Evolutionary conservation across 257 asterid species (phyloP), one percentile per base, ranked within the genome.

Genomic region (Nicotiana knightiana): DNA sequence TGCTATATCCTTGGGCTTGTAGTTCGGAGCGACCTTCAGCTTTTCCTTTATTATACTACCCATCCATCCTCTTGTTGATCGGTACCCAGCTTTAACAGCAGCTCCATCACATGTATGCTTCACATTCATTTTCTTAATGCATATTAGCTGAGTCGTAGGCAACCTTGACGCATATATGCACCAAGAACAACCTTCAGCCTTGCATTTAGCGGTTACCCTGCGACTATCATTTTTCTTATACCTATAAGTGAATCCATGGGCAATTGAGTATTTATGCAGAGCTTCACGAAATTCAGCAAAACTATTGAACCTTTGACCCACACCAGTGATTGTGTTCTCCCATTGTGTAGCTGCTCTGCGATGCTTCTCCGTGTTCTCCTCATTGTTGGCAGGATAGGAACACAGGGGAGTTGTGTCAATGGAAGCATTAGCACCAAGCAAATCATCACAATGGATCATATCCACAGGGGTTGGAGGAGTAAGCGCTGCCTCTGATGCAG

Each of bases 211-310:
- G 82, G 98, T 93, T 81, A 96, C 99, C 28, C 99, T 95, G 87
- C 92, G 97, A 85, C 98, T 94, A 88, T 96, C 98, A 70, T 96
- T 96, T 87, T 96, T 96, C 97, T 94, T 94, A 68, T 94, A 96
- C 82, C 92, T 94, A 92, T 94, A 96, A 83, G 93, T 85, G 87
- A 96, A 96, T 37, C 99, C 99, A 76, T 93, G 98, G 79, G 99
- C 98, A 83, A 96, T 94, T 17, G 99, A 96, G 89, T 93, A 96
- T 67, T 96, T 96, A 83, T 94, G 99, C 84, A 96, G 90, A 84
- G 99, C 97, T 81, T 96, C 99, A n/a, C 98, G 98, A 66, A 96
- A 96, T 85, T 96, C 99, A 1, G 97, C 93, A 83, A 94, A 96
- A 75, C 97, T 93, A 85, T 88, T 92, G 86, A 96, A 96, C 83